Evolutionary conservation across 2,329 filamentous ascomycete species (phyloP), one percentile per base, ranked within the genome.

Genomic region (Epichloe sp.): DNA sequence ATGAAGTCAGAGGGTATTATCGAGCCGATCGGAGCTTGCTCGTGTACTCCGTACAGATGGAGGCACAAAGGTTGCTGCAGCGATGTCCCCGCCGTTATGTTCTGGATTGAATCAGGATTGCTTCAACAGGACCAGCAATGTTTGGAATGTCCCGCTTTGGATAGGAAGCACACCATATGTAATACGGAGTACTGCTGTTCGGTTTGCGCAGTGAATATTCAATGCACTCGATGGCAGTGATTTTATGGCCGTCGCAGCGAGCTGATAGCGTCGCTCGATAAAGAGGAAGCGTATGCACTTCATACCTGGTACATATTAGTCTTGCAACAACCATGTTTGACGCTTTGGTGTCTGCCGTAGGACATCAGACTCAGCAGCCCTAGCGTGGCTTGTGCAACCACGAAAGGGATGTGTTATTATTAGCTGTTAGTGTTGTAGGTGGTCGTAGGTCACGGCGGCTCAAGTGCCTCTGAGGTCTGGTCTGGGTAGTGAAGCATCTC

Each of bases 331-430:
- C 36, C 19, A 31, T 48, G 17, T 48, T 41, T 41, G 46, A 31
- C 46, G 46, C 41, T 38, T 49, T 36, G 17, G 17, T 46, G 42
- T 46, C 35, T 34, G 42, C 35, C 6, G 48, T 26, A 50, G 42
- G 47, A 41, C 34, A 19, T 43, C 43, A 50, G 36, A 38, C 48
- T 41, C 48, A 23, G 42, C 43, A 41, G 15, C 43, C 21, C 17
- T 38, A 15, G 21, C 17, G 47, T 44, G 45, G 46, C 50, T 40
- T 17, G 45, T 52, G 45, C 26, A 44, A 52, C 45, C 41, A 35
- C 50, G 46, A 35, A n/a, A 51, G 19, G 21, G 40, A 42, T 37
- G n/a, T 35, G 23, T n/a, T 41, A 35, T n/a, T 41, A 35, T 21
- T 26, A 26, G 19, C 19, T 44, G 34, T 38, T 47, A 36, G 44